These are phyloP conservation scores for Hamigera avellanea DNA, from an alignment of 495 filamentous ascomycete genomes.

Conservation along the genomic window DNA sequence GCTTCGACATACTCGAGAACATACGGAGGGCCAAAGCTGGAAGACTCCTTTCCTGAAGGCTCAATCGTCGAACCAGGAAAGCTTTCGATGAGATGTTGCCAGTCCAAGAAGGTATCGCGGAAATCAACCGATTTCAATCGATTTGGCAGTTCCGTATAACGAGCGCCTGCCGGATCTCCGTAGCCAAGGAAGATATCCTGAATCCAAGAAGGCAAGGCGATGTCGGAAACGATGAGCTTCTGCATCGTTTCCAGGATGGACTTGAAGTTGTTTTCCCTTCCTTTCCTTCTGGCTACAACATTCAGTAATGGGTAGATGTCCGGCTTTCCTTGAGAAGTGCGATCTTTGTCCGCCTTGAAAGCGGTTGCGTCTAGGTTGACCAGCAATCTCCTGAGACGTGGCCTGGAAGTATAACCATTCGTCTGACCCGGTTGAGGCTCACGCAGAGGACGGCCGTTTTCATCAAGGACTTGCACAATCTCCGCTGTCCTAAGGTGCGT, in stretches of 20 bases:
- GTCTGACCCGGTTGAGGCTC: constrained; percentile 38
- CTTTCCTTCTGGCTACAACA: constrained; percentile 70
- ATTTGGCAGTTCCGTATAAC: constrained; percentile 74
- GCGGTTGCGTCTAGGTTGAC: constrained; percentile 69
- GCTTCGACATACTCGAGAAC: constrained; percentile 55
- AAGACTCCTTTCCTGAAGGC: constrained; percentile 53
- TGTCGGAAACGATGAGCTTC: constrained; percentile 72
- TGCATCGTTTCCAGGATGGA: constrained; percentile 85
- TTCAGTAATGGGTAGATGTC: constrained; percentile 83
- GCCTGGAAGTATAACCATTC: constrained; percentile 42
- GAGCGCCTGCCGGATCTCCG: constrained; percentile 80
- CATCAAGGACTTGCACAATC: constrained; percentile 78
- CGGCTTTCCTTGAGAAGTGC: constrained; percentile 47
- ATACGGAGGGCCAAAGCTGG: constrained; percentile 80
- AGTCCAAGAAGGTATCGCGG: constrained; percentile 88
- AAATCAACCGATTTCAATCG: constrained; percentile 70
- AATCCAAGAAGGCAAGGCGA: constrained; percentile 81
- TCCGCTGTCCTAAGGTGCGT: constrained; percentile 70
- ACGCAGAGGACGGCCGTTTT: constrained; percentile 67
- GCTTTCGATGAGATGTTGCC: constrained; percentile 86
- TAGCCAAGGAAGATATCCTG: constrained; percentile 96
- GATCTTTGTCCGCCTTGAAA: constrained; percentile 69
- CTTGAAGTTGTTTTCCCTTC: constrained; percentile 96
- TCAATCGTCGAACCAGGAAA: constrained; percentile 76
- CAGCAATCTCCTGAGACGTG: constrained; percentile 55